Evolutionary conservation across 257 asterid species (phyloP).

Genomic region (Fraxinus cuspidata): DNA sequence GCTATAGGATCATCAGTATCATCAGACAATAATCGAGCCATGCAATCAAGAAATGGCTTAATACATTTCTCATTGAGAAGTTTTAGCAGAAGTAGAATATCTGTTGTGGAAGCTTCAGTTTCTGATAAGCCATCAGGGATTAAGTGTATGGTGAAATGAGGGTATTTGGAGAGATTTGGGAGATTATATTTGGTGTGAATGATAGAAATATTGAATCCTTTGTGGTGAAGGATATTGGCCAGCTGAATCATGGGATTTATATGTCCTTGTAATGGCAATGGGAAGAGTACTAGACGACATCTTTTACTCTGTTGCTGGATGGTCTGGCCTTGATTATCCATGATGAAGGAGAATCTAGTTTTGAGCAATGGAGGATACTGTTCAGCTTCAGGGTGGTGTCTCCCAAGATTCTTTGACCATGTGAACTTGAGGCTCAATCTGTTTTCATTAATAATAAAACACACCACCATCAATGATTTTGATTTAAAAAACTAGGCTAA

Average conservation of each 20-base stretch:
- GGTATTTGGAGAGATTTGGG: constrained; percentile 29
- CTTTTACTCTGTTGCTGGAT: background rate
- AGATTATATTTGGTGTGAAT: constrained; percentile 26
- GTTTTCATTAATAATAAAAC: too few species aligned
- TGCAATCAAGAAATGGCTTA: constrained; percentile 22
- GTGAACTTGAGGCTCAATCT: too few species aligned
- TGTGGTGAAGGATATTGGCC: constrained; percentile 28
- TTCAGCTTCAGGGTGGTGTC: too few species aligned
- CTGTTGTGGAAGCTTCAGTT: background rate
- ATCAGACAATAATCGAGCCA: constrained; percentile 12
- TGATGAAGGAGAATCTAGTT: background rate
- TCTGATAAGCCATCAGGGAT: constrained; percentile 22
- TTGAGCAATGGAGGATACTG: too few species aligned
- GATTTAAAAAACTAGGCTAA: too few species aligned
- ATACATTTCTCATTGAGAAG: constrained; percentile 23
- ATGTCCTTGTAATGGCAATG: constrained; percentile 35
- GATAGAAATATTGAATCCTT: constrained; percentile 29
- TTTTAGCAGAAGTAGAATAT: constrained; percentile 15
- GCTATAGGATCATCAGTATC: background rate
- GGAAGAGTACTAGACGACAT: constrained; percentile 15
- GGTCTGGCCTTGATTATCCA: background rate
- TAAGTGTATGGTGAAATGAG: constrained; percentile 19
- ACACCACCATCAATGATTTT: too few species aligned
- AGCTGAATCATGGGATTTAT: constrained; percentile 38
- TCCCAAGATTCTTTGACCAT: too few species aligned